These are phyloP conservation scores for Erysiphe pulchra DNA, from an alignment of 2,329 filamentous ascomycete species.

Conservation along the genomic window DNA sequence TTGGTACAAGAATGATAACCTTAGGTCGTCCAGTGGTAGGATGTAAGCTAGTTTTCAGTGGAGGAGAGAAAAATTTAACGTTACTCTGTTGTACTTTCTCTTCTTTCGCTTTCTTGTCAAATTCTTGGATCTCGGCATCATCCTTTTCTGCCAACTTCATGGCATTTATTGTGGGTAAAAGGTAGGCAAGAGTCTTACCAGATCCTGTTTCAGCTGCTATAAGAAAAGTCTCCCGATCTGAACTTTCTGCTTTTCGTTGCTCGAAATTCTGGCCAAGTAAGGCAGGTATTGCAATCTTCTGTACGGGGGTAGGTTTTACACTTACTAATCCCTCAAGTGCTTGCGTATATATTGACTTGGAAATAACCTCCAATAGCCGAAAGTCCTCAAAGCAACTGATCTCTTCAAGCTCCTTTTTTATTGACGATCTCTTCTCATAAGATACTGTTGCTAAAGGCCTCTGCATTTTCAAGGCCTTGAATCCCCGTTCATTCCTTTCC, in stretches of 20 bases:
- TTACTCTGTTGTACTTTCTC: constrained; percentile 29
- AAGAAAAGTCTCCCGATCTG: constrained; percentile 32
- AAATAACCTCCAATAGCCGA: constrained; percentile 42
- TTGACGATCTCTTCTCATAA: constrained; percentile 34
- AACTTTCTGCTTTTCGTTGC: constrained; percentile 12
- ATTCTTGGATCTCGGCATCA: constrained; percentile 31
- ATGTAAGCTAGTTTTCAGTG: constrained; percentile 36
- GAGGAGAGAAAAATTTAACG: constrained; percentile 32
- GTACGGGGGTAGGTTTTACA: constrained; percentile 64
- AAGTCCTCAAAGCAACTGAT: constrained; percentile 65
- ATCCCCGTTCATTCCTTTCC: constrained; percentile 18
- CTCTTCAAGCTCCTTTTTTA: constrained; percentile 31
- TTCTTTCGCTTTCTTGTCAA: constrained; percentile 29
- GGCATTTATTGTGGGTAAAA: constrained; percentile 62
- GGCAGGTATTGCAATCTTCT: constrained; percentile 66
- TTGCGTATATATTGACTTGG: constrained; percentile 45
- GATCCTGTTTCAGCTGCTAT: constrained; percentile 91
- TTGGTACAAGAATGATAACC: constrained; percentile 71
- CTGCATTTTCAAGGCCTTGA: constrained; percentile 86
- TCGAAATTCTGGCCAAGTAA: constrained; percentile 31
- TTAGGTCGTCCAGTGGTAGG: constrained; percentile 55
- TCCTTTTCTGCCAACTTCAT: constrained; percentile 49
- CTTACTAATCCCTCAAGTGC: constrained; percentile 51
- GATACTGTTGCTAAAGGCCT: constrained; percentile 48
- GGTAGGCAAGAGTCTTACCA: constrained; percentile 84